A percentile compares a stretch with the other conserved stretches of the same genome.
Evolutionary conservation across 2,329 filamentous ascomycete genomes (phyloP).

Genomic region (Fusarium sp.): DNA sequence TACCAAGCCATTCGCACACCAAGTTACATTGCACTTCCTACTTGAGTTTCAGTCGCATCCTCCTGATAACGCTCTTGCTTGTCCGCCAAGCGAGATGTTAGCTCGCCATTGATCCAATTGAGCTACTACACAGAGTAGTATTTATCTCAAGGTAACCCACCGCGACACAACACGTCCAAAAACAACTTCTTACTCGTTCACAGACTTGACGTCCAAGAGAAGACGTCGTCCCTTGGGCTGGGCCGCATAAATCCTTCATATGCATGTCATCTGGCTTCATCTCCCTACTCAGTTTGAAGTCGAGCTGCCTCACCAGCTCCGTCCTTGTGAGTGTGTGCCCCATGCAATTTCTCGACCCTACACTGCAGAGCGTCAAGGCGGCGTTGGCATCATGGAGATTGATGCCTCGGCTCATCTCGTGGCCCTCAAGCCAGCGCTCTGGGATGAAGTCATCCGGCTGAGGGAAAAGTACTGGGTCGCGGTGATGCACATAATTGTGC

Average conservation of each 20-base stretch:
- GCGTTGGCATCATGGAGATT: background rate
- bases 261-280: background rate
- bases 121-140: background rate
- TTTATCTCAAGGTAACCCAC: background rate
- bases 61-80: background rate
- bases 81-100: too few relatives aligned
- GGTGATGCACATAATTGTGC: background rate
- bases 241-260: background rate
- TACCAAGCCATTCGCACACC: background rate
- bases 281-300: background rate
- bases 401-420: background rate
- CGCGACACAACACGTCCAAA: background rate
- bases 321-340: background rate
- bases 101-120: background rate
- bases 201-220: background rate
- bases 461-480: background rate
- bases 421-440: background rate
- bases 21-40: background rate
- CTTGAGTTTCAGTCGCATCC: background rate
- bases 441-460: background rate
- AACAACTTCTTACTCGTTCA: background rate
- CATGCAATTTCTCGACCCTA: background rate
- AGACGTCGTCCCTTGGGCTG: background rate
- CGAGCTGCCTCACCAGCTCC: background rate
- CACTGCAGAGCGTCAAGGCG: background rate